Base-by-base conservation (phyloP, 208 protist species). In the Lotmaria passim region DNA sequence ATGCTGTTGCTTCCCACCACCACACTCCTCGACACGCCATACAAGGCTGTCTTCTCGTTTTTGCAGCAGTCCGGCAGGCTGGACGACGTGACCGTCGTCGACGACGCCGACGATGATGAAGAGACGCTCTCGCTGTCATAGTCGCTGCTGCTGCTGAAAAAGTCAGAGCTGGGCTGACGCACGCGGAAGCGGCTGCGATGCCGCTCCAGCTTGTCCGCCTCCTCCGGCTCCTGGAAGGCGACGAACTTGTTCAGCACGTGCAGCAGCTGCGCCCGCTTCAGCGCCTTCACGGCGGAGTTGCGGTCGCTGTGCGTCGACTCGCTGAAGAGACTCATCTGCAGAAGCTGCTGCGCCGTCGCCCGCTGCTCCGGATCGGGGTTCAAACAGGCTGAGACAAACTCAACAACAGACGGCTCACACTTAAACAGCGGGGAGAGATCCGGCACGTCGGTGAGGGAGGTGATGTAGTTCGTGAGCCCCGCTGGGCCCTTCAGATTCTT, bases 201-300 rank as follows among this genome's bases (percentile, higher is more conserved):
- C 62, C 58, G 38, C 62, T 70, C 44, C 23, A 47, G 19, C 62
- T 66, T 39, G 10, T 34, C 26, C 36, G 51, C 73, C 48, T 86
- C 79, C 51, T 83, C 69, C 0, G 86, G 83, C 46, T 95, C 86
- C 59, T 93, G 83, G 61, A 95, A 95, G 7, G 91, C 89, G 0
- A 94, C 88, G 53, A 90, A 96, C 61, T 88, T 86, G 74, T 93
- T 93, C 31, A 94, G 71, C 23, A 91, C 83, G 78, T 96, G 88
- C 48, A 92, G 74, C 69, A 96, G 81, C 68, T 96, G 86, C 7
- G 86, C 88, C 2, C 89, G 82, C 68, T 87, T 82, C 33, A 96
- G 78, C 7, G 86, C 89, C 75, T 86, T 72, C 24, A 93, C 50
- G 1, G 91, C 91, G 1, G 89, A 94, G 57, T 83, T 83, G 62